Evolutionary conservation across 495 filamentous ascomycete species (phyloP), one percentile per base, ranked within the genome.

Genomic region (Jackrogersella multiformis): DNA sequence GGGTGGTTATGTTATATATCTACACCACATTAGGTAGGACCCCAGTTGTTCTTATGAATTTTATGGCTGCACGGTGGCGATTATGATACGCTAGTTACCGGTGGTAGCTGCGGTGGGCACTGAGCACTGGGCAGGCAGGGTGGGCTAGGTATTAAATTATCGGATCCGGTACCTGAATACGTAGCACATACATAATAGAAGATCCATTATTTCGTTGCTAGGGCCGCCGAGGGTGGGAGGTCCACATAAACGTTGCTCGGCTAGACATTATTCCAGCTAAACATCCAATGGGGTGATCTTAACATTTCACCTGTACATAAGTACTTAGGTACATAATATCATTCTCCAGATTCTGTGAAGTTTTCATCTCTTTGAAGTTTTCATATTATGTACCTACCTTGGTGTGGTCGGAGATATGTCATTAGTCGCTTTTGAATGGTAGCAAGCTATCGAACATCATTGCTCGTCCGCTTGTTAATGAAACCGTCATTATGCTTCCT

Each of bases 91-190:
- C 36, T 48, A 35, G 26, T 41, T 18, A 20, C 18, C 18, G 51
- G 23, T 61, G 61, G n/a, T n/a, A n/a, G n/a, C n/a, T n/a, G n/a
- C n/a, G n/a, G n/a, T n/a, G n/a, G n/a, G n/a, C n/a, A n/a, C n/a
- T n/a, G n/a, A n/a, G n/a, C n/a, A n/a, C n/a, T n/a, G n/a, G n/a
- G n/a, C n/a, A n/a, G n/a, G n/a, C n/a, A n/a, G n/a, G n/a, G n/a
- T n/a, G n/a, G n/a, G n/a, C n/a, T n/a, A n/a, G n/a, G n/a, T n/a
- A n/a, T 38, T 58, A 69, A 60, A 64, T 69, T 69, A 44, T 58
- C 65, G 57, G 64, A 56, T 61, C n/a, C 49, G 48, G 63, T 66
- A 60, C 56, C 39, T 54, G 39, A 42, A 55, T 41, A 55, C 46
- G 21, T 24, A 46, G 26, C 7, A 30, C 26, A 30, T 30, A 30